Conservation (phyloP, 1,284 basidiomycete species). For the Ceratorhiza oryzae-sativae region DNA sequence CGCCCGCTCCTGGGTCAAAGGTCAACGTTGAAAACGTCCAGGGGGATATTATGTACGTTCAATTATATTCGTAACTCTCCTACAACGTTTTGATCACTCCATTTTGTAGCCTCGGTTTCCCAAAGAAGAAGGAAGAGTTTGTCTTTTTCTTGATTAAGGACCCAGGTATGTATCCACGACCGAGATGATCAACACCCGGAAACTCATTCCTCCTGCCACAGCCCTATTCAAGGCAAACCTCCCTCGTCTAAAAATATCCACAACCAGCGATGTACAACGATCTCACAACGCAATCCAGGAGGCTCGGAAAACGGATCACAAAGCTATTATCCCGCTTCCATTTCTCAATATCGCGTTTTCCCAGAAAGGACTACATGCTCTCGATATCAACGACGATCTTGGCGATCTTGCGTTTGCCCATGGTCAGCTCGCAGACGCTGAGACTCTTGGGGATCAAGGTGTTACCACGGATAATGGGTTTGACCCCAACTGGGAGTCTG, state of each 20-base stretch:
- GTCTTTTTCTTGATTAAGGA: conserved; percentile 17
- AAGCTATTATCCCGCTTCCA: conserved; percentile 27
- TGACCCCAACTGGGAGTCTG: conserved; percentile 47
- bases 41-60: conserved; percentile 44
- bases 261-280: neutral
- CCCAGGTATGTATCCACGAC: neutral
- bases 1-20: conserved; percentile 37
- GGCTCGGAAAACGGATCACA: neutral
- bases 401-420: conserved; percentile 49
- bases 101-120: neutral
- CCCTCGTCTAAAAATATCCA: neutral
- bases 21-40: conserved; percentile 46
- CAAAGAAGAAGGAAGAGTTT: conserved; percentile 34
- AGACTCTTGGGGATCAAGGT: conserved; percentile 47
- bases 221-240: conserved; percentile 26
- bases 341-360: conserved; percentile 45
- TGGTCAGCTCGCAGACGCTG: conserved; percentile 51
- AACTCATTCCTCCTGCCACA: no score
- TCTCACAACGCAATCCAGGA: neutral
- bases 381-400: conserved; percentile 52
- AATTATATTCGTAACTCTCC: neutral
- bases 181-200: no score
- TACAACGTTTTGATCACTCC: conserved; percentile 41
- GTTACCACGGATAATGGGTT: conserved; percentile 42
- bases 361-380: conserved; percentile 41